Evolutionary conservation across 2,329 filamentous ascomycete genomes (phyloP).

Genomic region (Talaromyces pinophilus): DNA sequence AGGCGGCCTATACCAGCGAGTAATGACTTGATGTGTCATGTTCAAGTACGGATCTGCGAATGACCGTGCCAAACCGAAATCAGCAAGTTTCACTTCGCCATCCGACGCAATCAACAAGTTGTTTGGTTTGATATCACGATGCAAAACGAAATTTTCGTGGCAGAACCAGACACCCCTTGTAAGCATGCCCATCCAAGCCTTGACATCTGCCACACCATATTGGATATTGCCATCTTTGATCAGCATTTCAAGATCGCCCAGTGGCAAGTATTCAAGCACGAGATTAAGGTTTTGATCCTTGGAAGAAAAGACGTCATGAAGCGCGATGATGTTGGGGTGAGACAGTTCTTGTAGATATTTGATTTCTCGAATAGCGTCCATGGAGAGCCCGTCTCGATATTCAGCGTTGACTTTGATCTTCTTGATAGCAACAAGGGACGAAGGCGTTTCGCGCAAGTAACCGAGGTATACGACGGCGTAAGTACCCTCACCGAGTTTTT

Average conservation of each 20-base stretch:
- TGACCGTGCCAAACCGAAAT: conserved; percentile 90
- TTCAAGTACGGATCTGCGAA: conserved; percentile 84
- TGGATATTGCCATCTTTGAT: conserved; percentile 82
- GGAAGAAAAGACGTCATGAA: conserved; percentile 89
- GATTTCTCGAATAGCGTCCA: conserved; percentile 93
- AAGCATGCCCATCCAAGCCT: conserved; percentile 99
- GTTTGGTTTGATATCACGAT: conserved; percentile 99
- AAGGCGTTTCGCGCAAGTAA: conserved; percentile 71
- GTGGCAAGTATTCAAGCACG: conserved; percentile 88
- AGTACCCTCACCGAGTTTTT: conserved; percentile 92
- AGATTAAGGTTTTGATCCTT: conserved; percentile 97
- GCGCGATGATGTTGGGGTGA: conserved; percentile 92
- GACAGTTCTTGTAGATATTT: conserved; percentile 92
- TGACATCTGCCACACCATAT: conserved; percentile 88
- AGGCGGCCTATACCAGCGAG: conserved; percentile 92
- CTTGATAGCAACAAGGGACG: conserved; percentile 70
- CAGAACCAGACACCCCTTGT: conserved; percentile 91
- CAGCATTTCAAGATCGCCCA: conserved; percentile 93
- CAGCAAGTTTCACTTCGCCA: conserved; percentile 90
- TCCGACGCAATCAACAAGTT: conserved; percentile 93
- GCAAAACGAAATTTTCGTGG: conserved; percentile 88
- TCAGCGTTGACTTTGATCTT: conserved; percentile 57
- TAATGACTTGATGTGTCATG: conserved; percentile 96
- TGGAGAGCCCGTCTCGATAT: conserved; percentile 86
- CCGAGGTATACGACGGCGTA: conserved; percentile 95